Percentiles rank a stretch among this genome's conserved stretches.
Evolutionary conservation across 208 protist genomes (phyloP).

Genomic region (Trypanosoma boissoni): DNA sequence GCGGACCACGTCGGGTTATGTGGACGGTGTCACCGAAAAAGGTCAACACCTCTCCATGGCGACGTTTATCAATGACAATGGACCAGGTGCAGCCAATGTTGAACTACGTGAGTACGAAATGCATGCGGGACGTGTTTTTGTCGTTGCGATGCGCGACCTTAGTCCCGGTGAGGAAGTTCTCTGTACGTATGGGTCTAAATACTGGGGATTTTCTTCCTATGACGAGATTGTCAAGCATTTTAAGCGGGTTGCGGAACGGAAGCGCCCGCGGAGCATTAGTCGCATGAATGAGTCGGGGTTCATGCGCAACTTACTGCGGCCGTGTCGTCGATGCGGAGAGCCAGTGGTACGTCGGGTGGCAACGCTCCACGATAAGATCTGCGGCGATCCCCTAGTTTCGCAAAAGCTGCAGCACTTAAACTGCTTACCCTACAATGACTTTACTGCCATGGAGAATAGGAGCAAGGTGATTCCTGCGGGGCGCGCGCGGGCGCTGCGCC

Average conservation of each 20-base stretch:
- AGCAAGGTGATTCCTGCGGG: slow-evolving; percentile 32
- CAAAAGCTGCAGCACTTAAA: slow-evolving; percentile 46
- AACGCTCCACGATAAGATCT: slow-evolving; percentile 53
- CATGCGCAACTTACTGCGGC: slow-evolving; percentile 23
- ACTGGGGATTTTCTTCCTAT: slow-evolving; percentile 86
- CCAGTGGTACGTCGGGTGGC: slow-evolving; percentile 33
- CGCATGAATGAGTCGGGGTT: neutral
- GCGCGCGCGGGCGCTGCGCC: slow-evolving; percentile 29
- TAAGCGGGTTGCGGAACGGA: neutral
- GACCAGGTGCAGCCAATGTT: slow-evolving; percentile 60
- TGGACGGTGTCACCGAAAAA: slow-evolving; percentile 61
- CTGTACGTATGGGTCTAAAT: slow-evolving; percentile 78
- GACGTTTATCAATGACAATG: slow-evolving; percentile 89
- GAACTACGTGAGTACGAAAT: slow-evolving; percentile 81
- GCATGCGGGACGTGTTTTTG: slow-evolving; percentile 74
- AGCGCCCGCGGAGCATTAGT: slow-evolving; percentile 7
- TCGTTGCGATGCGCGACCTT: slow-evolving; percentile 74
- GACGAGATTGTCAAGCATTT: slow-evolving; percentile 35
- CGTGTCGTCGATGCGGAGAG: slow-evolving; percentile 62
- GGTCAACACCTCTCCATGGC: slow-evolving; percentile 77
- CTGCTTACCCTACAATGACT: slow-evolving; percentile 68
- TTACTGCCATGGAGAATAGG: slow-evolving; percentile 49
- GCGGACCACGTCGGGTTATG: slow-evolving; percentile 47
- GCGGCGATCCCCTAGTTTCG: slow-evolving; percentile 61
- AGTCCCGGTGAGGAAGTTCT: slow-evolving; percentile 76